phyloP scores from a whole-genome alignment of 2,329 filamentous ascomycete species.

The Pyrenochaeta sp. region DNA sequence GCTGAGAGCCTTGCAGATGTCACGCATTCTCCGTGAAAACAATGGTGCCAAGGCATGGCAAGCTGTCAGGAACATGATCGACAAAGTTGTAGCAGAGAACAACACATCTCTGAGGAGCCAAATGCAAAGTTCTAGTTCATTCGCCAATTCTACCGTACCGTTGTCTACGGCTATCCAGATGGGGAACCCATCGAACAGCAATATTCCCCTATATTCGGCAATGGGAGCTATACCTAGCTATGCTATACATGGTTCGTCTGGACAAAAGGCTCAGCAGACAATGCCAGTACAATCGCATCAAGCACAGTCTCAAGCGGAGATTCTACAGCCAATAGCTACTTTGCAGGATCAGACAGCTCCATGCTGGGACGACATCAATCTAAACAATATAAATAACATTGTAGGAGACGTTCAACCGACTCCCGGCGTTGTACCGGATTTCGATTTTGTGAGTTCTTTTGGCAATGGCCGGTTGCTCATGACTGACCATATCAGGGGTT shows the following conservation, averaged over 20 bases:
- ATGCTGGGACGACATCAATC: constrained; percentile 45
- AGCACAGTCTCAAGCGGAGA: constrained; percentile 7
- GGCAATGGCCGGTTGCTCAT: not conserved
- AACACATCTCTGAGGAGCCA: constrained; percentile 21
- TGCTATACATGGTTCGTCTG: constrained; percentile 13
- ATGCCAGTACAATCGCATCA: constrained; percentile 9
- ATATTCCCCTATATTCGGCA: constrained; percentile 21
- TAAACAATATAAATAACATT: constrained; percentile 45
- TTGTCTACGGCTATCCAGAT: constrained; percentile 11
- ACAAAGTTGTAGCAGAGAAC: constrained; percentile 43
- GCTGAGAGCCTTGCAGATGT: constrained; percentile 43
- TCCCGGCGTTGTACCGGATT: constrained; percentile 42
- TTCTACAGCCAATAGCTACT: constrained; percentile 19
- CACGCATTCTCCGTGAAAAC: constrained; percentile 41
- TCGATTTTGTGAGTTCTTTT: constrained; percentile 45
- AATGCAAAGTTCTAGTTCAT: constrained; percentile 25
- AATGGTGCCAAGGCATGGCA: constrained; percentile 48
- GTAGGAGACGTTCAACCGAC: constrained; percentile 34
- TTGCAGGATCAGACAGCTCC: constrained; percentile 23
- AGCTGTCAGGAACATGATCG: constrained; percentile 50
- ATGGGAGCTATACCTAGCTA: constrained; percentile 26
- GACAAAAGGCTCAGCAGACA: constrained; percentile 9
- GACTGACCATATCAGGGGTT: constrained; percentile 39
- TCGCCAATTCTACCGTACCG: constrained; percentile 14
- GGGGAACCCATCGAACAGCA: constrained; percentile 16